Conservation (phyloP, 2,329 filamentous ascomycete species). For the Diaporthe citri region DNA sequence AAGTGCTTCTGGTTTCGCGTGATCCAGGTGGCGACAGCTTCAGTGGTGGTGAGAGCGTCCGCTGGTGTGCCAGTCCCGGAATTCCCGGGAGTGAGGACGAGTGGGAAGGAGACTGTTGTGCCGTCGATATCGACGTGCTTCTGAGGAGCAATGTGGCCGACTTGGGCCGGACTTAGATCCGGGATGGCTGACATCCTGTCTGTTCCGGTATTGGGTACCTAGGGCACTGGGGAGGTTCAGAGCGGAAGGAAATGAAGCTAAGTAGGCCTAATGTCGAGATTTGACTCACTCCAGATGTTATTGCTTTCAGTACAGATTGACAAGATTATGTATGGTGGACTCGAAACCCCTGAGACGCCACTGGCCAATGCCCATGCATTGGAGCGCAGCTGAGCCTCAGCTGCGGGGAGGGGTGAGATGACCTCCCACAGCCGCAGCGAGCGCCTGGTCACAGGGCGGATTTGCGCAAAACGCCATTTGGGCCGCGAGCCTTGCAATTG, state of each 20-base stretch:
- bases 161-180: constrained; percentile 32
- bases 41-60: constrained; percentile 12
- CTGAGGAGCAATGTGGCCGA: constrained; percentile 32
- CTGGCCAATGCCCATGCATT: constrained; percentile 18
- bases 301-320: not conserved
- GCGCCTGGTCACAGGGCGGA: constrained; percentile 31
- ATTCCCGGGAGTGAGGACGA: constrained; percentile 36
- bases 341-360: not conserved
- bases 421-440: constrained; percentile 21
- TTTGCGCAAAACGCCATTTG: constrained; percentile 37
- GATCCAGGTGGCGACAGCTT: constrained; percentile 33
- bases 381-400: constrained; percentile 29
- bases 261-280: not conserved
- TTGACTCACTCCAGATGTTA: not conserved
- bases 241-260: not conserved
- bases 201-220: not conserved
- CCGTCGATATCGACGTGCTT: constrained; percentile 33
- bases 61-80: constrained; percentile 40
- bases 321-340: not conserved
- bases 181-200: constrained; percentile 9
- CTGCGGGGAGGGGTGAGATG: constrained; percentile 33
- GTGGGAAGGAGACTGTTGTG: constrained; percentile 28
- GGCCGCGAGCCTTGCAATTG: constrained; percentile 11
- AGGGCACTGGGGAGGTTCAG: not conserved
- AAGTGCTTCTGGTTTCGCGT: constrained; percentile 22